phyloP scores from a whole-genome alignment of 805 yeast species.

The Candida chauliodis region DNA sequence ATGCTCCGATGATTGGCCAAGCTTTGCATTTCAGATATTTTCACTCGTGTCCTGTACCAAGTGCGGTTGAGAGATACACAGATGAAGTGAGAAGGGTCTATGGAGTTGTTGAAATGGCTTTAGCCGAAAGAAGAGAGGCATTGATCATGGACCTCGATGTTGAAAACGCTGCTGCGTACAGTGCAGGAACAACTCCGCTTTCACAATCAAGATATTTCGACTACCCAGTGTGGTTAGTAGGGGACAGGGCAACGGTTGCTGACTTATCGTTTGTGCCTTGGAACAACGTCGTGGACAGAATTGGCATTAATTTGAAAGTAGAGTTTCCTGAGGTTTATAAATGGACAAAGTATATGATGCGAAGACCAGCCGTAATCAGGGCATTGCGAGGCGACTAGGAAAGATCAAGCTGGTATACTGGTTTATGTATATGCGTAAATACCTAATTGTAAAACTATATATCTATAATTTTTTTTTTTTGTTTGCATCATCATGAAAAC shows the following conservation, averaged over 20 bases:
- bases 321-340: conserved; percentile 95
- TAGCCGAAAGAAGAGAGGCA: conserved; percentile 89
- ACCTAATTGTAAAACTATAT: no score
- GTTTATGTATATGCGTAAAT: no score
- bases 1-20: conserved; percentile 98
- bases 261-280: conserved; percentile 93
- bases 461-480: conserved; percentile 4
- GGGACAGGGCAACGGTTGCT: conserved; percentile 76
- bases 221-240: conserved; percentile 93
- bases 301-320: conserved; percentile 79
- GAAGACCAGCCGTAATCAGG: conserved; percentile 85
- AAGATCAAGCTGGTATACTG: no score
- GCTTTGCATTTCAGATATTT: conserved; percentile 91
- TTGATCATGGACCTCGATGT: conserved; percentile 83
- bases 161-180: conserved; percentile 82
- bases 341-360: conserved; percentile 95
- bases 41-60: conserved; percentile 79
- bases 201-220: conserved; percentile 84
- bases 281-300: conserved; percentile 92
- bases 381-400: conserved; percentile 75
- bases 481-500: conserved; percentile 3
- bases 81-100: conserved; percentile 92
- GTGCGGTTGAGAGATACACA: conserved; percentile 86
- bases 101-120: conserved; percentile 91
- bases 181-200: conserved; percentile 83